Percentiles rank a stretch among this genome's conserved stretches.
phyloP scores from a whole-genome alignment of 2,329 filamentous ascomycete species.

The Cercospora berteroae region DNA sequence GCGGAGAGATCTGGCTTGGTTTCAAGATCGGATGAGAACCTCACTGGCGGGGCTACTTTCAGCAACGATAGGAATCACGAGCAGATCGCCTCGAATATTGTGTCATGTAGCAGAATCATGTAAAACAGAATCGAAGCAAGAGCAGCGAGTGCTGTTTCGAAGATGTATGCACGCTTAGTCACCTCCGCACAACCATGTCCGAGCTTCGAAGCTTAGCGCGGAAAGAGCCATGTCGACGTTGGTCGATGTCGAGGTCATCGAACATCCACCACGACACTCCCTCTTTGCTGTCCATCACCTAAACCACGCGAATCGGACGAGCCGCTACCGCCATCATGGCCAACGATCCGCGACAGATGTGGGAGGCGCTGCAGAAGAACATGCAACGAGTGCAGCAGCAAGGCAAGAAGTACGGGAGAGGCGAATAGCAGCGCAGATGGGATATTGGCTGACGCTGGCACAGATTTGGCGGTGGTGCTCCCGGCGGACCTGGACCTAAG shows the following conservation, averaged over 20 bases:
- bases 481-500: constrained; percentile 49
- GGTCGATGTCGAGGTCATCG: constrained; percentile 1
- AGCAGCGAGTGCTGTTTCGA: not conserved
- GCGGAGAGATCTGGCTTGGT: not conserved
- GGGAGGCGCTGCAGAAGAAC: constrained; percentile 63
- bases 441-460: constrained; percentile 18
- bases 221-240: constrained; percentile 3
- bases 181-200: not conserved
- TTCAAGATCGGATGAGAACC: not conserved
- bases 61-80: not conserved
- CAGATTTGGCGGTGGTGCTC: constrained; percentile 51
- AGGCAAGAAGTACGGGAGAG: constrained; percentile 41
- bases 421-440: not conserved
- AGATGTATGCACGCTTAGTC: not conserved
- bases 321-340: constrained; percentile 30
- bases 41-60: not conserved
- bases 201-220: constrained; percentile 4
- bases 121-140: not conserved
- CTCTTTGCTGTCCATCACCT: not conserved
- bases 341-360: constrained; percentile 63
- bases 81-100: not conserved
- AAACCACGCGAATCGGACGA: not conserved
- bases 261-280: not conserved
- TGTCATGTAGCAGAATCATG: not conserved
- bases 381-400: constrained; percentile 51